Conservation (phyloP, 2,329 filamentous ascomycete genomes). For the Phialocephala subalpina region DNA sequence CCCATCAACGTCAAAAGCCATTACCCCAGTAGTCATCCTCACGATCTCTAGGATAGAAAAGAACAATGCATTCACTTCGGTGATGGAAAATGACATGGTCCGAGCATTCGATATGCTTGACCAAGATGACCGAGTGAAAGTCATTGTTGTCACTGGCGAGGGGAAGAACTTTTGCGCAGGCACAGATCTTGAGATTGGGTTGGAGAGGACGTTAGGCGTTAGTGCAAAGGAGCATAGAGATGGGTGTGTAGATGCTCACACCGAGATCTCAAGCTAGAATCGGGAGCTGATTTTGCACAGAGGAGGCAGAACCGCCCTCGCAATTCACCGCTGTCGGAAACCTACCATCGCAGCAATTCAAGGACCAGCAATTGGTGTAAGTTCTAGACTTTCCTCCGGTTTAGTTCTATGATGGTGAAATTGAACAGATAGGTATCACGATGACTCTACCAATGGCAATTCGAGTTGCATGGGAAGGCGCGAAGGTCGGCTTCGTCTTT, state of each 20-base stretch:
- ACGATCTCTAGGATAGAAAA: conserved; percentile 68
- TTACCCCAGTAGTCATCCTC: conserved; percentile 42
- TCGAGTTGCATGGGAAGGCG: conserved; percentile 48
- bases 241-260: not conserved
- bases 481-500: conserved; percentile 80
- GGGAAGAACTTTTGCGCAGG: conserved; percentile 64
- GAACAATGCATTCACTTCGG: conserved; percentile 72
- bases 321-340: conserved; percentile 58
- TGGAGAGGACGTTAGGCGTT: conserved; percentile 13
- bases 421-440: conserved; percentile 53
- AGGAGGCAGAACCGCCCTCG: conserved; percentile 14
- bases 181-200: conserved; percentile 36
- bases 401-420: not conserved
- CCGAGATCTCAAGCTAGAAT: not conserved
- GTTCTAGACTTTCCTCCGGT: not conserved
- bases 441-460: conserved; percentile 61
- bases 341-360: conserved; percentile 60
- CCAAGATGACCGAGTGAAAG: conserved; percentile 59
- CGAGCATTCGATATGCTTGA: conserved; percentile 59
- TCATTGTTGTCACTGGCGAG: conserved; percentile 59
- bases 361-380: conserved; percentile 15
- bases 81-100: conserved; percentile 68
- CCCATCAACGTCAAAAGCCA: not conserved
- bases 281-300: not conserved
- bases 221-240: conserved; percentile 21